These are phyloP conservation scores for Tylopilus intermedius DNA, from an alignment of 768 basidiomycete species.

Conservation along the genomic window DNA sequence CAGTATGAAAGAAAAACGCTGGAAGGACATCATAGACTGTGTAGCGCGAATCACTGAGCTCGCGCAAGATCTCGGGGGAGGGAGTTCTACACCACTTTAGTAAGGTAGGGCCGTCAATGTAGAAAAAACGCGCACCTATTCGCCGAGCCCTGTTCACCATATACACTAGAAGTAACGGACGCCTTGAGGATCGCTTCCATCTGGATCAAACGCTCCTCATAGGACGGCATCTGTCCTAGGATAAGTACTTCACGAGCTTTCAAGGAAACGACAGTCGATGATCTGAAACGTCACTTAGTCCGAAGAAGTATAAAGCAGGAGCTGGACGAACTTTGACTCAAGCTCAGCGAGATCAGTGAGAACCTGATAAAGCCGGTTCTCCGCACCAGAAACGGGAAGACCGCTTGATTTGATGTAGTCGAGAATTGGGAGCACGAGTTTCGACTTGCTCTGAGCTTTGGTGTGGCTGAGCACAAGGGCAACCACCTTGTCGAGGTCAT, in stretches of 20 bases:
- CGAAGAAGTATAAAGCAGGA: background rate
- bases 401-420: slow-evolving; percentile 85
- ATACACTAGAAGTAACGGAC: slow-evolving; percentile 81
- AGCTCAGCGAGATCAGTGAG: slow-evolving; percentile 78
- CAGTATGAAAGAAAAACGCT: slow-evolving; percentile 86
- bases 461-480: slow-evolving; percentile 89
- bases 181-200: slow-evolving; percentile 92
- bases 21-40: slow-evolving; percentile 97
- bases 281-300: slow-evolving; percentile 40
- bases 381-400: slow-evolving; percentile 68
- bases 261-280: slow-evolving; percentile 85
- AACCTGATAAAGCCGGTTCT: slow-evolving; percentile 69
- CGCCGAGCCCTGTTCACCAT: slow-evolving; percentile 73
- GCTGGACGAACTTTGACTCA: slow-evolving; percentile 70
- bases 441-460: slow-evolving; percentile 89
- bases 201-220: slow-evolving; percentile 88
- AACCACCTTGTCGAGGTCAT: slow-evolving; percentile 84
- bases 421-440: slow-evolving; percentile 78
- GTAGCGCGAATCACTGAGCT: slow-evolving; percentile 93
- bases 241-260: slow-evolving; percentile 98
- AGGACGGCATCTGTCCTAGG: slow-evolving; percentile 92
- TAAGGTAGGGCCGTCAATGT: background rate
- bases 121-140: slow-evolving; percentile 43
- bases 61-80: slow-evolving; percentile 79
- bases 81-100: slow-evolving; percentile 53